Base-by-base conservation (phyloP, 1,284 basidiomycete species). In the Porogramme epimiltina region DNA sequence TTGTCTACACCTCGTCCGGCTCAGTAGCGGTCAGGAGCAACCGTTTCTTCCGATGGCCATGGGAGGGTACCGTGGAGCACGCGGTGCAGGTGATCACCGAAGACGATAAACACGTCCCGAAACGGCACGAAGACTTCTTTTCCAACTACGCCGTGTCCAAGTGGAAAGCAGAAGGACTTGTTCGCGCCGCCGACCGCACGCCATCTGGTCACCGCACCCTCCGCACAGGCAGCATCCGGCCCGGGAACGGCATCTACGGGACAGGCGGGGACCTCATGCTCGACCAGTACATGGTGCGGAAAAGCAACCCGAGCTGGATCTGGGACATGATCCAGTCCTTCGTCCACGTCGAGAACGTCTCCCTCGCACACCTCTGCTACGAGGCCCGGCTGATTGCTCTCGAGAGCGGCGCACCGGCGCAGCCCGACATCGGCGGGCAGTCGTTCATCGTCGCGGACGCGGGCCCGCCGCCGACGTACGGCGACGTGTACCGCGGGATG, bases 241-340 rank as follows among this genome's bases (percentile, higher is more conserved):
- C 89, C 3, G 87, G 87, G 0, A 90, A 90, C 57, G 87, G 85
- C 0, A 69, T 89, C 1, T 90, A 80, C 64, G 88, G 87, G 1
- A 82, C 87, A 2, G 80, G 87, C 22, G 88, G 88, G 3, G 88
- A 90, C 64, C 75, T 85, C 60, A 64, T 87, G 11, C 80, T 79
- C 48, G 84, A 79, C 11, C 77, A 79, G 15, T 85, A 84, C 61
- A 76, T 90, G 26, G 71, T 77, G 2, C 78, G 82, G 33, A 70
- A 77, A 61, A 65, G 69, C 48, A 88, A 86, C 61, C 83, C 82
- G 0, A 79, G 81, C 0, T 91, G 87, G 87, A 74, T 82, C 24
- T 57, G 63, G 2, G 72, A 74, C 56, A 75, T 79, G 51, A 57
- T 89, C 26, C 81, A 85, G 57, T 85, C 82, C 10, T 86, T 84